Evolutionary conservation across 495 filamentous ascomycete species (phyloP), one percentile per base, ranked within the genome.

Genomic region (Polyplosphaeria fusca): DNA sequence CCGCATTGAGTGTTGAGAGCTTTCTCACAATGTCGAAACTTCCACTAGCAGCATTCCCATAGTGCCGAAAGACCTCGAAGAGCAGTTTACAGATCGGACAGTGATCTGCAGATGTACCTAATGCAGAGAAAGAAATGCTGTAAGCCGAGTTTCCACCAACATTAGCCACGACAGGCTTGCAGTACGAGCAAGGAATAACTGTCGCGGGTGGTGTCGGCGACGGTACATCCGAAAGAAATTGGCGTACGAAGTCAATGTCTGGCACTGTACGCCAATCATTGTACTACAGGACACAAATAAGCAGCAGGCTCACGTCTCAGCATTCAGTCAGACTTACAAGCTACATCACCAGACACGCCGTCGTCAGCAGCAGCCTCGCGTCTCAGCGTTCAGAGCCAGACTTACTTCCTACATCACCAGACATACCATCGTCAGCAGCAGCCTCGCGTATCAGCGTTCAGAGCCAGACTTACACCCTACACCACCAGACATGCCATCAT

Each of bases 381-480:
- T 28, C 19, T 28, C 11, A 35, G 32, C 12, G 26, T 53, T 43
- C 23, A 20, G 16, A 42, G 50, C 38, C 44, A n/a, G 16, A 43
- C 39, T 44, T 53, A 53, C 50, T 13, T 24, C 5, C 50, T 53
- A 43, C 23, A 52, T 24, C 32, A 41, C 28, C 23, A 53, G 38
- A 53, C 26, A 44, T 43, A 44, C 5, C 25, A 20, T 37, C n/a
- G 30, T 53, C 44, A 53, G 50, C 23, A 53, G 38, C 24, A 53
- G 50, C 50, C 48, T 53, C 39, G 16, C 23, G 27, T 43, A 13
- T 41, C 16, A 53, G 38, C 13, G 32, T 53, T 43, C 23, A 26
- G n/a, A 53, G 50, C 22, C 44, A 20, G 4, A 53, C 50, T 53
- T 44, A 53, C 50, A 12, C 27, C 4, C 50, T 53, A 53, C 16